Evolutionary conservation across 768 basidiomycete genomes (phyloP).

Genomic region (Pleurotus salmoneostramineus): DNA sequence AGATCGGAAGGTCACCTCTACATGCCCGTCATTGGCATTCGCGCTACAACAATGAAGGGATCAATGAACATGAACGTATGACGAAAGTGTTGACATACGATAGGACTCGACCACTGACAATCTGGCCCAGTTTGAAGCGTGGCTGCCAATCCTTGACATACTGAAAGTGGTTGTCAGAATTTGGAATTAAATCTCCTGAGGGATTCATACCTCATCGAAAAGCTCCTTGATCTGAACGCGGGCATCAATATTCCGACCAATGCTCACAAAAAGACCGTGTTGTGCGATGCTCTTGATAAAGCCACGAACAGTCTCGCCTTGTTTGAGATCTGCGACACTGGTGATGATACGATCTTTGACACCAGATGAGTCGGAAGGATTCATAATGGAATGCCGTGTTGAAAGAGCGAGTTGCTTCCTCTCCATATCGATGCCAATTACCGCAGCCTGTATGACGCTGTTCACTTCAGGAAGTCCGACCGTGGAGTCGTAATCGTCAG

Average conservation of each 20-base stretch:
- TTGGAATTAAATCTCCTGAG: background rate
- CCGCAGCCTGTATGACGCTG: slow-evolving; percentile 64
- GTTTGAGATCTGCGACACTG: slow-evolving; percentile 55
- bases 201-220: slow-evolving; percentile 68
- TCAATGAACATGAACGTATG: slow-evolving; percentile 1
- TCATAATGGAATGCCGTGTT: slow-evolving; percentile 68
- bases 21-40: slow-evolving; percentile 64
- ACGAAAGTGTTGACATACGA: slow-evolving; percentile 41
- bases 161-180: slow-evolving; percentile 31
- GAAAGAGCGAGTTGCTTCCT: slow-evolving; percentile 77
- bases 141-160: slow-evolving; percentile 96
- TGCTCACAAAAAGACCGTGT: slow-evolving; percentile 83
- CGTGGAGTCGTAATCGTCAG: slow-evolving; percentile 72
- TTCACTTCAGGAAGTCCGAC: slow-evolving; percentile 56
- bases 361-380: slow-evolving; percentile 41
- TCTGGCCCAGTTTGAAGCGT: slow-evolving; percentile 71
- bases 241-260: slow-evolving; percentile 83
- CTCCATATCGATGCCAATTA: slow-evolving; percentile 64
- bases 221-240: slow-evolving; percentile 92
- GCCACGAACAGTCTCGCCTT: slow-evolving; percentile 77
- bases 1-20: slow-evolving; percentile 89
- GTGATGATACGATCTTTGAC: slow-evolving; percentile 69
- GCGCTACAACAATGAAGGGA: slow-evolving; percentile 41
- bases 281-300: slow-evolving; percentile 87
- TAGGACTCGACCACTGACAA: slow-evolving; percentile 84